Conservation (phyloP, 805 yeast species). For the Cyberlindnera sargentensis region DNA sequence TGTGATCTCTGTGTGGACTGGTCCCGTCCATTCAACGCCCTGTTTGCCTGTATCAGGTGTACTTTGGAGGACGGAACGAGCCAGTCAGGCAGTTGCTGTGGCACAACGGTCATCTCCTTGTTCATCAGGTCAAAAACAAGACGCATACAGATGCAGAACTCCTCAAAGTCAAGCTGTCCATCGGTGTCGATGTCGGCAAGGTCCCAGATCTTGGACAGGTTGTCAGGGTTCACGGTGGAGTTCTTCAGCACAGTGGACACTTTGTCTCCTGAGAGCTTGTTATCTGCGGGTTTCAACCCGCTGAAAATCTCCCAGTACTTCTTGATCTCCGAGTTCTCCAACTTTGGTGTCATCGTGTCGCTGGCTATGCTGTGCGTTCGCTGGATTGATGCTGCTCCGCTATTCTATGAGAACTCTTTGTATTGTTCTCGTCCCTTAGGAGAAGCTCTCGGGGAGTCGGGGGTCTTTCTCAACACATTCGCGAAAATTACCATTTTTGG, state of each 20-base stretch:
- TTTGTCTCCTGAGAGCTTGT: constrained; percentile 76
- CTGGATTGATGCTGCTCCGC: no score
- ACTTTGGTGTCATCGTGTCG: constrained; percentile 48
- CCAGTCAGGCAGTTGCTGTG: constrained; percentile 81
- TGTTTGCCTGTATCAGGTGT: constrained; percentile 78
- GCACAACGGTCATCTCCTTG: constrained; percentile 54
- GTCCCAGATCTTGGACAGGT: constrained; percentile 83
- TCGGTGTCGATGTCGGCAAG: constrained; percentile 89
- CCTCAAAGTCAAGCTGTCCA: constrained; percentile 91
- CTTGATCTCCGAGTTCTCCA: constrained; percentile 93
- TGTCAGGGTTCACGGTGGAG: constrained; percentile 72
- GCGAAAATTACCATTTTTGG: no score
- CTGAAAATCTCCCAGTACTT: constrained; percentile 97
- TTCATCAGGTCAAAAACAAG: constrained; percentile 87
- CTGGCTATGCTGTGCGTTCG: no score
- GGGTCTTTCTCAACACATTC: no score
- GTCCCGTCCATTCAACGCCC: constrained; percentile 34
- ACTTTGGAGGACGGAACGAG: constrained; percentile 84
- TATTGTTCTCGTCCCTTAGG: no score
- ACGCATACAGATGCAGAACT: constrained; percentile 96
- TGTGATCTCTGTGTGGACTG: constrained; percentile 30
- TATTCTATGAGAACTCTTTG: no score
- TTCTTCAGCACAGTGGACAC: constrained; percentile 84
- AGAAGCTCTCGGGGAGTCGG: no score
- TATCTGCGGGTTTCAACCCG: constrained; percentile 76